Percentiles rank a stretch among this genome's conserved stretches.
These are phyloP conservation scores for Cordyceps militaris DNA, from an alignment of 2,329 filamentous ascomycete species.

Conservation along the genomic window DNA sequence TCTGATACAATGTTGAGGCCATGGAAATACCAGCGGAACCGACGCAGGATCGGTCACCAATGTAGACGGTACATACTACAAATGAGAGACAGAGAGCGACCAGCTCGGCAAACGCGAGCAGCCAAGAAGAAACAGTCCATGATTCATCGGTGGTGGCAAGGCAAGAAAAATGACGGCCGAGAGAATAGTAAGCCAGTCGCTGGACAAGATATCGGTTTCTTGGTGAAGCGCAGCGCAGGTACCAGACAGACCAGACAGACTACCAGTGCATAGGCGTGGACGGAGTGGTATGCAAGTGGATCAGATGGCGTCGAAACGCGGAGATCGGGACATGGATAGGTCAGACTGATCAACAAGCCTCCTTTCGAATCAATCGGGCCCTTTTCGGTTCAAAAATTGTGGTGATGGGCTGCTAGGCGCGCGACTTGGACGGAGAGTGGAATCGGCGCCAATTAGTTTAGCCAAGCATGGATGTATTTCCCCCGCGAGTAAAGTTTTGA, in stretches of 20 bases:
- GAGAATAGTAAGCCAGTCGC: neutral
- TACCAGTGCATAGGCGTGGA: too few relatives aligned
- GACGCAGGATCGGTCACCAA: neutral
- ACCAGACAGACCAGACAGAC: conserved; percentile 1
- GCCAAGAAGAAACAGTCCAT: conserved; percentile 21
- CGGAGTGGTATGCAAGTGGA: neutral
- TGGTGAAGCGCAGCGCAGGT: conserved; percentile 6
- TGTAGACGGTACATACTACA: neutral
- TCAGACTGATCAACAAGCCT: too few relatives aligned
- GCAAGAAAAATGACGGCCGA: neutral
- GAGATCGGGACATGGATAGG: too few relatives aligned
- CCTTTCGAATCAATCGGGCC: too few relatives aligned
- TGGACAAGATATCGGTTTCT: neutral
- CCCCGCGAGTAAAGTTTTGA: too few relatives aligned
- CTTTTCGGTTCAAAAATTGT: too few relatives aligned
- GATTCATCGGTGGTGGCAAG: neutral
- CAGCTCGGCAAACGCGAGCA: conserved; percentile 2
- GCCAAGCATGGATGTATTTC: too few relatives aligned
- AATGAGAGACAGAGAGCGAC: conserved; percentile 19
- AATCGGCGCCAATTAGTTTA: too few relatives aligned
- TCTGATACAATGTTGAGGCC: conserved; percentile 12
- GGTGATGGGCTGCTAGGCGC: too few relatives aligned
- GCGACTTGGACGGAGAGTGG: too few relatives aligned
- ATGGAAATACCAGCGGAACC: conserved; percentile 5
- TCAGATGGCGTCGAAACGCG: neutral